Evolutionary conservation across 2,329 filamentous ascomycete species (phyloP), one percentile per base, ranked within the genome.

Genomic region (Arthrobotrys entomopaga): DNA sequence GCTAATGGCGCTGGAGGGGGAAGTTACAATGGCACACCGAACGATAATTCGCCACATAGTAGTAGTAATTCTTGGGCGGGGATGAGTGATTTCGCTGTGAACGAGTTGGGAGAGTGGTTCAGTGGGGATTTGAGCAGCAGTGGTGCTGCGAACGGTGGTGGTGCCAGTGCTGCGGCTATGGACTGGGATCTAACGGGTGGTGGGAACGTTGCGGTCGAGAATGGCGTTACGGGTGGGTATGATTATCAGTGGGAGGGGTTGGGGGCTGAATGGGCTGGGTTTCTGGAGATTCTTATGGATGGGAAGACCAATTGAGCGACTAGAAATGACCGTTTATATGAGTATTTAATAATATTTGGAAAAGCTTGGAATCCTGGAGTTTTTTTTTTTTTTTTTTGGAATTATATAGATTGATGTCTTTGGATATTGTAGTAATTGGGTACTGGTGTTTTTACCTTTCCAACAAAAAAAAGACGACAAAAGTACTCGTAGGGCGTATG

Each of bases 251-350:
- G 64, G 65, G 71, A 75, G 29, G 71, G 71, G 1, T 52, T 75
- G 20, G 65, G 64, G 13, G 65, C 71, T 8, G 71, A 75, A 46
- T 75, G 71, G 71, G 70, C 71, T 16, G 65, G 65, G 2, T 75
- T 75, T 26, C 38, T 75, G 48, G 71, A 75, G 52, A 75, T 75
- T 46, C 34, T 75, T 53, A 69, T 75, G 71, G 71, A 75, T n/a
- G 71, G 71, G 13, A 74, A 74, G 63, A 64, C 70, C 19, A 67
- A 70, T 52, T 69, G 66, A 34, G 10, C 7, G 6, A n/a, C n/a
- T n/a, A n/a, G n/a, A n/a, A n/a, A n/a, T n/a, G n/a, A n/a, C n/a
- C n/a, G n/a, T n/a, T n/a, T n/a, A n/a, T n/a, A n/a, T n/a, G n/a
- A n/a, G n/a, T n/a, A 34, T 34, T 10, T 34, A 34, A 34, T 34